Conservation (phyloP, 768 basidiomycete species). For the Pulveroboletus frians region DNA sequence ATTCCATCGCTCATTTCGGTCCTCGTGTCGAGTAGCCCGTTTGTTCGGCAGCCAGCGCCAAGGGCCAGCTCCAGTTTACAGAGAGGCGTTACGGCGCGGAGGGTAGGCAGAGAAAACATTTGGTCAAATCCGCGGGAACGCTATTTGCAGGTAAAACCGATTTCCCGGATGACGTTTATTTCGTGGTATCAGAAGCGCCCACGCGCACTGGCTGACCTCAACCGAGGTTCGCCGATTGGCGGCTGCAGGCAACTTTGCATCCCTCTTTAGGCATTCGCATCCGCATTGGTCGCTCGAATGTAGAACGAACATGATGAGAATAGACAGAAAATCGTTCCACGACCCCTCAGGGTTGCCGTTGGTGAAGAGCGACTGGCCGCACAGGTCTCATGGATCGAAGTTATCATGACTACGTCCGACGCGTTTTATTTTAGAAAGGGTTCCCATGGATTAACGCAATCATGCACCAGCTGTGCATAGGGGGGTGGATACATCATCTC, state of each 20-base stretch:
- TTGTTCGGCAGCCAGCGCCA: neutral
- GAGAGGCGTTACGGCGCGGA: constrained; percentile 7
- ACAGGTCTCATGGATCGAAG: constrained; percentile 7
- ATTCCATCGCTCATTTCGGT: neutral
- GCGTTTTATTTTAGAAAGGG: neutral
- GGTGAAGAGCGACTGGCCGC: constrained; percentile 6
- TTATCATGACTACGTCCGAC: neutral
- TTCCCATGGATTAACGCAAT: constrained; percentile 21
- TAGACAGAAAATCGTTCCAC: constrained; percentile 9
- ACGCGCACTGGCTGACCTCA: neutral
- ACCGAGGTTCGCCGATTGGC: constrained; percentile 8
- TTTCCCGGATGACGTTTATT: constrained; percentile 1
- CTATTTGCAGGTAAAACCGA: constrained; percentile 8
- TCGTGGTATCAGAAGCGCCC: neutral
- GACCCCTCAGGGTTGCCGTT: constrained; percentile 13
- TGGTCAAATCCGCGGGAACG: constrained; percentile 21
- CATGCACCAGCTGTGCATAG: constrained; percentile 13
- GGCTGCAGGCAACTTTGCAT: constrained; percentile 5
- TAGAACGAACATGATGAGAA: neutral
- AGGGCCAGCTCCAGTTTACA: constrained; percentile 3
- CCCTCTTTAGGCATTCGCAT: neutral
- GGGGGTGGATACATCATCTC: constrained; percentile 20
- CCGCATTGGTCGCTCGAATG: neutral
- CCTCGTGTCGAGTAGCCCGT: constrained; percentile 3
- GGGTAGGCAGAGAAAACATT: constrained; percentile 2